Evolutionary conservation across 805 yeast genomes (phyloP), one percentile per base, ranked within the genome.

Genomic region (Candida michaelii): DNA sequence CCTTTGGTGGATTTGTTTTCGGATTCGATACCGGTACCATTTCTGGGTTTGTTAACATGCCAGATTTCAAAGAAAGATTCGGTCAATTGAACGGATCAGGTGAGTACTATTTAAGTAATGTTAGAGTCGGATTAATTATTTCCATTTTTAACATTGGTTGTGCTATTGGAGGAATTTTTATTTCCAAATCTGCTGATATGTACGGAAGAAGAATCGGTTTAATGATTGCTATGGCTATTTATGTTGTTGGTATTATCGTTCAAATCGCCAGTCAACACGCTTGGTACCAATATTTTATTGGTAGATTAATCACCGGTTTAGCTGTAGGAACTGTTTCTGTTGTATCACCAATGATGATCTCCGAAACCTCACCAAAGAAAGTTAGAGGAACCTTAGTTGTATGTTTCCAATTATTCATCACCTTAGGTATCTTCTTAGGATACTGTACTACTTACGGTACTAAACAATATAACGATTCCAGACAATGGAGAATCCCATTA

Each of bases 21-120:
- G 89, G 89, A 48, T 83, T 82, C 75, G 89, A 83, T 69, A 83
- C 87, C 42, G 89, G 88, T 69, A 82, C 89, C 50, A 78, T 83
- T 60, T 80, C 85, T 31, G 88, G 88, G 51, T 79, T 83, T 55
- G 77, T 81, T 42, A 78, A 77, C 59, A 77, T 82, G 80, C 51
- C 66, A 9, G 79, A 80, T 49, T 82, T 76, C 60, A 55, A 60
- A 38, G 42, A 47, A 21, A 66, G 82, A 54, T 81, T 82, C 49
- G 87, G 85, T 57, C 61, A 66, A 44, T 13, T 47, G 5, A 49
- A 63, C 43, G 42, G 58, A 5, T 54, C 56, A 11, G 83, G 82
- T 44, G 61, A 51, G 3, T 58, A 60, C 49, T 55, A 56, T 40
- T 59, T 78, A 37, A 63, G 74, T 13, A 62, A 71, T 47, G 69